Percentiles rank a stretch among this genome's conserved stretches.
Evolutionary conservation across 164 flowering plant species (phyloP).

Genomic region (Magnolia officinalis): DNA sequence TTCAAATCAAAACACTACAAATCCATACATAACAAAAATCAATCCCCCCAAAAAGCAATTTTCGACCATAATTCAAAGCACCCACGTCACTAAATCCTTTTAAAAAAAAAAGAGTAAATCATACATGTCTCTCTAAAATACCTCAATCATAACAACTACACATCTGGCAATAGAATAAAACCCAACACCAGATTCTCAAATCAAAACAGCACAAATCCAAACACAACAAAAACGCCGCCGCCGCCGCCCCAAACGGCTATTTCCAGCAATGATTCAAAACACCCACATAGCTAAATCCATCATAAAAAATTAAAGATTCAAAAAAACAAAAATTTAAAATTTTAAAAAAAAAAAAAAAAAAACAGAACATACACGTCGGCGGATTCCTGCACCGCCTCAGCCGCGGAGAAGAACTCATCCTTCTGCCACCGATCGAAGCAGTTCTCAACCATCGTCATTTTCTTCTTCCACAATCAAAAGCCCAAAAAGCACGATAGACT

Average conservation of each 20-base stretch:
- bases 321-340: too few relatives aligned
- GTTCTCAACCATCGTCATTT: slow-evolving; percentile 64
- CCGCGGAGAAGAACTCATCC: slow-evolving; percentile 82
- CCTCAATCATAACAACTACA: neutral
- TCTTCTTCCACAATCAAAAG: neutral
- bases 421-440: slow-evolving; percentile 85
- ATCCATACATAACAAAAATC: neutral
- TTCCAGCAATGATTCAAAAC: neutral
- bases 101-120: neutral
- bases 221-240: neutral
- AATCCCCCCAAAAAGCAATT: neutral
- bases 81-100: neutral
- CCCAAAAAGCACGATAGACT: slow-evolving; percentile 1
- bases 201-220: neutral
- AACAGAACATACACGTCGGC: slow-evolving; percentile 62
- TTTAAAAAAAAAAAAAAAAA: neutral
- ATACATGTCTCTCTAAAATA: neutral
- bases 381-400: slow-evolving; percentile 89
- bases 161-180: neutral
- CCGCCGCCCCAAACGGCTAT: neutral
- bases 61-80: neutral
- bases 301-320: too few relatives aligned
- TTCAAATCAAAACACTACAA: neutral
- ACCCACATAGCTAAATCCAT: slow-evolving; percentile 7
- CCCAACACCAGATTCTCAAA: neutral